Evolutionary conservation across 768 basidiomycete genomes (phyloP).

Genomic region (Udeniomyces megalosporus): DNA sequence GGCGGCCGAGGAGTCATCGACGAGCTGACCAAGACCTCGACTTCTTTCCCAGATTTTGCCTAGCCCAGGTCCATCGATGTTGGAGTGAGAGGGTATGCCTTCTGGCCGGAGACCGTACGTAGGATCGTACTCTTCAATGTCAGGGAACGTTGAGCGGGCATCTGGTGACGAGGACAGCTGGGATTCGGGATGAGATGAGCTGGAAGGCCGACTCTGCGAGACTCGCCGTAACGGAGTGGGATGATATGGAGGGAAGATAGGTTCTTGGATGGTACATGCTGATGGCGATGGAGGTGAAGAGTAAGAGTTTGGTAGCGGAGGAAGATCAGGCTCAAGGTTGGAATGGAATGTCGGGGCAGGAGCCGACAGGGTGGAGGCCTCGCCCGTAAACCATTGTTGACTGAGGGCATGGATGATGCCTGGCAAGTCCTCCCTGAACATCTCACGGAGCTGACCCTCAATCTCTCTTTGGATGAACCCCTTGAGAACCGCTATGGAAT

Average conservation of each 20-base stretch:
- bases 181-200: conserved; percentile 21
- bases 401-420: conserved; percentile 90
- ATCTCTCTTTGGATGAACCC: conserved; percentile 96
- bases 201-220: conserved; percentile 6
- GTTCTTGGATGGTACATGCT: neutral
- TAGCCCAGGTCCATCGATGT: conserved; percentile 40
- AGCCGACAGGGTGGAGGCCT: conserved; percentile 3
- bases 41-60: conserved; percentile 43
- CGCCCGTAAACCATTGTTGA: conserved; percentile 67
- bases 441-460: conserved; percentile 87
- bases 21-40: conserved; percentile 28
- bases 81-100: conserved; percentile 66
- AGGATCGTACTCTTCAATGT: conserved; percentile 80
- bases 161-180: conserved; percentile 23
- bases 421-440: conserved; percentile 94
- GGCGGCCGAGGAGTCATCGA: conserved; percentile 5
- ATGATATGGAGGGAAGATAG: neutral
- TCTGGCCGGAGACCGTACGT: conserved; percentile 92
- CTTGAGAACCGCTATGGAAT: conserved; percentile 92
- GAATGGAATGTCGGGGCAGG: neutral
- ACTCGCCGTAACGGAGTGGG: conserved; percentile 11
- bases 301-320: neutral
- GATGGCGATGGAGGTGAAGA: conserved; percentile 11
- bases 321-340: neutral
- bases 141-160: conserved; percentile 35